A percentile compares a stretch with the other conserved stretches of the same genome.
Evolutionary conservation across 1,284 basidiomycete species (phyloP).

Genomic region (Sparassis latifolia): DNA sequence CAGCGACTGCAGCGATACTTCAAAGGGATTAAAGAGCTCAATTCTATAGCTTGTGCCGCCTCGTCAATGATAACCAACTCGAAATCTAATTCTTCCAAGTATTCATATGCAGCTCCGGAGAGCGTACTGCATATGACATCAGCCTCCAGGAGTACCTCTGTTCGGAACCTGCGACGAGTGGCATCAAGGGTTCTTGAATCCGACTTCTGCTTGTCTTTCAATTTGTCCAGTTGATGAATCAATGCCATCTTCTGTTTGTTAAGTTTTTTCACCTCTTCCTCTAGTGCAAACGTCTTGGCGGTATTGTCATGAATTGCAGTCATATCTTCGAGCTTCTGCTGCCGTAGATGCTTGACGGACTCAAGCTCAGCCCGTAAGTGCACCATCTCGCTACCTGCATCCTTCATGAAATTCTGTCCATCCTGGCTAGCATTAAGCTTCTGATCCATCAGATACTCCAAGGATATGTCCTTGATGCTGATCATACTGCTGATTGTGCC

Average conservation of each 20-base stretch:
- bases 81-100: conserved; percentile 81
- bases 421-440: conserved; percentile 52
- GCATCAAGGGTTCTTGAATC: conserved; percentile 76
- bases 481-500: conserved; percentile 77
- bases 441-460: conserved; percentile 83
- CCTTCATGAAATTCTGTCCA: conserved; percentile 32
- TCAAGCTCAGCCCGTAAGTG: conserved; percentile 64
- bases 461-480: conserved; percentile 80
- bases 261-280: conserved; percentile 66
- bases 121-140: conserved; percentile 95
- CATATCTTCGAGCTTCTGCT: conserved; percentile 61
- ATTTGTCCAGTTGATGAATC: conserved; percentile 66
- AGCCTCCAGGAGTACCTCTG: conserved; percentile 79
- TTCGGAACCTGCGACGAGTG: conserved; percentile 62
- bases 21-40: conserved; percentile 94
- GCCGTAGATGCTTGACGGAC: conserved; percentile 53
- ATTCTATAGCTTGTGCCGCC: conserved; percentile 94
- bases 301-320: conserved; percentile 44
- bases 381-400: conserved; percentile 52
- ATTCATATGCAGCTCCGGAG: conserved; percentile 89
- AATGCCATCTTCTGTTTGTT: conserved; percentile 59
- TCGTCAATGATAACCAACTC: conserved; percentile 98
- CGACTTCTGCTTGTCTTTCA: conserved; percentile 76
- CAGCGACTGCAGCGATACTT: conserved; percentile 84
- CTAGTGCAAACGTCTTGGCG: conserved; percentile 42